These are phyloP conservation scores for Pinus tabuliformis DNA, from an alignment of 75 land plant species.

Conservation along the genomic window DNA sequence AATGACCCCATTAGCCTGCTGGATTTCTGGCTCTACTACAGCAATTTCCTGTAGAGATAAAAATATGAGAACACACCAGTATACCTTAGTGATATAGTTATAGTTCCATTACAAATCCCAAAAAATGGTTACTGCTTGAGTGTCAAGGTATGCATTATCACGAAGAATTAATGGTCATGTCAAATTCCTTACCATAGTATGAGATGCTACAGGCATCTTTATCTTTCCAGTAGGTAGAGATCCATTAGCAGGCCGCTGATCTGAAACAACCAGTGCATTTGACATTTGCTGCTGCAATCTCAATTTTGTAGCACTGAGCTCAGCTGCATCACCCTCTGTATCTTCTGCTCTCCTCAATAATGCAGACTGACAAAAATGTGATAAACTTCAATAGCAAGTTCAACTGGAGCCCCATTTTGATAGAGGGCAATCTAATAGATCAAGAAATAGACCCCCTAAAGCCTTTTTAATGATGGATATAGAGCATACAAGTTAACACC, in stretches of 20 bases:
- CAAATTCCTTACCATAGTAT: constrained; percentile 24
- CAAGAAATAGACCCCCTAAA: not conserved
- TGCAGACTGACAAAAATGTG: constrained; percentile 56
- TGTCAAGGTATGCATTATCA: not conserved
- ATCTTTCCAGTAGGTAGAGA: constrained; percentile 43
- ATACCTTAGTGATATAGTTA: not conserved
- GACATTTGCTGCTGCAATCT: constrained; percentile 88
- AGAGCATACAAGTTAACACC: no score
- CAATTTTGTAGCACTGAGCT: constrained; percentile 94
- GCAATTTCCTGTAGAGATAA: constrained; percentile 34
- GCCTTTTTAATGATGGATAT: not conserved
- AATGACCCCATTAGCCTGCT: constrained; percentile 43
- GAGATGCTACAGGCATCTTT: constrained; percentile 33
- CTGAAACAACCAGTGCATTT: constrained; percentile 85
- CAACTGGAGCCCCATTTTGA: not conserved
- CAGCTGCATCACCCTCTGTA: constrained; percentile 88
- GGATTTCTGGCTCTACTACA: constrained; percentile 21
- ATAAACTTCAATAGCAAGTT: not conserved
- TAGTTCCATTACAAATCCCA: not conserved
- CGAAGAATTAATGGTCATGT: not conserved
- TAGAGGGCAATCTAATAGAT: not conserved
- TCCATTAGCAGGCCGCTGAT: constrained; percentile 77
- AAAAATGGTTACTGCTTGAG: not conserved
- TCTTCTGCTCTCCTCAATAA: constrained; percentile 94
- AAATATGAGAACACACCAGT: not conserved